Evolutionary conservation across 139 green algal genomes (phyloP).

Genomic region (Coelastrella sp.): DNA sequence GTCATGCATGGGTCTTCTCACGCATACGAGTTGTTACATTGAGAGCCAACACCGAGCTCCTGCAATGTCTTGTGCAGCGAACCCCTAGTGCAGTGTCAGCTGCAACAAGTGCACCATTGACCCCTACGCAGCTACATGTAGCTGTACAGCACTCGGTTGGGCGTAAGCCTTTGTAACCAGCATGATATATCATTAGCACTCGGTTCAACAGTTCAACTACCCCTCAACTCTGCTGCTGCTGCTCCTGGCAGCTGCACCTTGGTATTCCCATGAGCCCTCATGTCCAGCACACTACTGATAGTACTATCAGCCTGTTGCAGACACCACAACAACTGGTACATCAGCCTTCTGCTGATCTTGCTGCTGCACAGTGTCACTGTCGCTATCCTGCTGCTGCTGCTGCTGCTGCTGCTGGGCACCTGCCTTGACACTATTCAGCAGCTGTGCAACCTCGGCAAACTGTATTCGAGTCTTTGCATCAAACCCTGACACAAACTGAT

Average conservation of each 20-base stretch:
- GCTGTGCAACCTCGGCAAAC: neutral
- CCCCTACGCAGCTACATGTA: too few species aligned
- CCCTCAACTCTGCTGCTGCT: neutral
- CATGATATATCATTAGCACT: too few species aligned
- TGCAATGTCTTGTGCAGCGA: too few species aligned
- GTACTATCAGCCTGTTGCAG: neutral
- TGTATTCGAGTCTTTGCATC: neutral
- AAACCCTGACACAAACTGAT: conserved; percentile 33
- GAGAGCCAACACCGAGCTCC: too few species aligned
- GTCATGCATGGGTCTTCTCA: too few species aligned
- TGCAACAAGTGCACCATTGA: too few species aligned
- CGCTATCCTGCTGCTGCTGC: neutral
- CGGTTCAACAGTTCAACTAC: too few species aligned
- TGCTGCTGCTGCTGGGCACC: neutral
- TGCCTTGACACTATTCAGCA: conserved; percentile 9
- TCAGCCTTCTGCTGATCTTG: neutral
- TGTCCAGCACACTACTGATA: neutral
- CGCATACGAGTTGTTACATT: too few species aligned
- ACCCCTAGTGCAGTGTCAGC: too few species aligned
- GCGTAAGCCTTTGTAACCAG: too few species aligned
- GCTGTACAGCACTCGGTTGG: too few species aligned
- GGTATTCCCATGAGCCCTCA: neutral
- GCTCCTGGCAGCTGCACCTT: neutral
- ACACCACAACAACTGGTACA: neutral
- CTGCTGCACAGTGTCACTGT: neutral